Base-by-base conservation (phyloP, 2,329 filamentous ascomycete species). In the Fusarium pininemorale region DNA sequence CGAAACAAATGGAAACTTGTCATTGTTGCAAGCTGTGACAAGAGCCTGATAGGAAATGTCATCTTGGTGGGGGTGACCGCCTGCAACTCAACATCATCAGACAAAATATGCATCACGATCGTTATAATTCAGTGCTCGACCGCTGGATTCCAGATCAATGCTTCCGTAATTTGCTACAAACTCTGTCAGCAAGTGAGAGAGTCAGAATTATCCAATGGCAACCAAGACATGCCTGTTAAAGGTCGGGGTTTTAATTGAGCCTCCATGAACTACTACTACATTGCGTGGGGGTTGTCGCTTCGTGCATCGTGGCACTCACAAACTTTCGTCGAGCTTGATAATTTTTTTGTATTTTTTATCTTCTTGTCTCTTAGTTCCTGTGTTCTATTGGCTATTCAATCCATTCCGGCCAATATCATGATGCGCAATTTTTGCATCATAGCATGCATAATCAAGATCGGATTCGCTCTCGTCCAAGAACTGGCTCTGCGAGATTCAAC, bases 51-150 rank as follows among this genome's bases (percentile, higher is more conserved):
- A 50, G n/a, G 26, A 37, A 62, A 56, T 51, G 37, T 28, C 37
- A 39, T 47, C 39, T 35, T 50, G 22, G 28, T 53, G 48, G 56
- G 47, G 53, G 41, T 26, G 37, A 28, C n/a, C 30, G 38, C 26
- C 22, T 12, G 32, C 58, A 58, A 58, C 41, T 48, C 59, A 73
- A 70, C 50, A 58, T 47, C 53, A 67, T n/a, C 37, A 65, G 22
- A 53, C 39, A 54, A 64, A 38, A 47, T 53, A 35, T 35, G 32
- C 3, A 55, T 73, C 66, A 54, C 57, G 30, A 55, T 47, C 18
- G 59, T 62, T 56, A n/a, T 42, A 41, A 26, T 42, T 20, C 35
- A 53, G 39, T 28, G 7, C 14, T 14, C 22, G 18, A 48, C 13
- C 28, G 32, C 28, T 41, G 26, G 35, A 18, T 51, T 42, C 41